phyloP scores from a whole-genome alignment of 2,329 filamentous ascomycete genomes.

The Zasmidium cellare region DNA sequence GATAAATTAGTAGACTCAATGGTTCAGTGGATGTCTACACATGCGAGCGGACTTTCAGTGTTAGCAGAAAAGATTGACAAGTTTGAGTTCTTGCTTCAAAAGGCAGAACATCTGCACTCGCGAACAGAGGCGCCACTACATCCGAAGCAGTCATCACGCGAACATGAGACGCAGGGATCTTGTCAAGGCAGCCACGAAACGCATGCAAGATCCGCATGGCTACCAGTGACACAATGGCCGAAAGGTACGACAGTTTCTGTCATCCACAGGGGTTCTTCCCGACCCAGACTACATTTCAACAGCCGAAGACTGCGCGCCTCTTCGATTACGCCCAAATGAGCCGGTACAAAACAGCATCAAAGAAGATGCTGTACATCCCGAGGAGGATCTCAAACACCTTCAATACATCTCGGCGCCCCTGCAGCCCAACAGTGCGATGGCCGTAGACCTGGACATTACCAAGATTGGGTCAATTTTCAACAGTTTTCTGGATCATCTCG shows the following conservation, averaged over 20 bases:
- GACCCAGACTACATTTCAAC: conserved; percentile 3
- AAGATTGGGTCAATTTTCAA: neutral
- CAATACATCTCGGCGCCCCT: neutral
- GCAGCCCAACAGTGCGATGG: neutral
- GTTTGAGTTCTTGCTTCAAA: neutral
- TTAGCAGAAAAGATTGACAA: neutral
- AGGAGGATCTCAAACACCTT: too few species aligned
- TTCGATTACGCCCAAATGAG: neutral
- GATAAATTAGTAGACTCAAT: conserved; percentile 5
- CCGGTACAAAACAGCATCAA: neutral
- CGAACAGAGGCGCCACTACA: neutral
- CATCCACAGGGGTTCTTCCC: neutral
- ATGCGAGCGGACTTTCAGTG: neutral
- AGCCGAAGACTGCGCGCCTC: conserved; percentile 3
- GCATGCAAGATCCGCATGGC: neutral
- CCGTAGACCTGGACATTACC: neutral
- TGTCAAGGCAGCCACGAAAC: neutral
- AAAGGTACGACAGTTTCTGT: neutral
- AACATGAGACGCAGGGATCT: neutral
- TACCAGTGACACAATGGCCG: neutral
- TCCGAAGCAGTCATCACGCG: neutral
- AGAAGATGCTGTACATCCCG: too few species aligned
- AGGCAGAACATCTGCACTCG: neutral
- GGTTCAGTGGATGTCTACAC: conserved; percentile 2
- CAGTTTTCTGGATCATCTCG: neutral